Conservation (phyloP, 192 early-diverging fungal genomes). For the Pecoramyces ruminantium region DNA sequence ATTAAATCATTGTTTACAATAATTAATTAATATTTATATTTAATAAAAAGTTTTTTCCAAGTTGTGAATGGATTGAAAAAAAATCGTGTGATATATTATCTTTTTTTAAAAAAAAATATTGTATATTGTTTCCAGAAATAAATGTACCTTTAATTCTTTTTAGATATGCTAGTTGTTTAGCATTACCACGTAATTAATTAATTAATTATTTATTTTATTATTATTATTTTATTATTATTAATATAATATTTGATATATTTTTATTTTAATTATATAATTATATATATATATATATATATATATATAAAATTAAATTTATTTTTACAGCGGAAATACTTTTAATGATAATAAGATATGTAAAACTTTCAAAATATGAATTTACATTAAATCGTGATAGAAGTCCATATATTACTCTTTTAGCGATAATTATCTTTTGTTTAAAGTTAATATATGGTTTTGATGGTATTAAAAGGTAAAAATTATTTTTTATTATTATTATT, state of each 20-base stretch:
- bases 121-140: neutral
- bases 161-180: neutral
- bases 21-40: too few species aligned
- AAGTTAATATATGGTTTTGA: neutral
- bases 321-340: neutral
- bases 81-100: neutral
- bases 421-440: neutral
- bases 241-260: too few species aligned
- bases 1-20: too few species aligned
- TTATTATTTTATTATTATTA: too few species aligned
- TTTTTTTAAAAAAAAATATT: neutral
- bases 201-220: too few species aligned
- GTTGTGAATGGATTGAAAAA: neutral
- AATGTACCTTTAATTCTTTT: neutral
- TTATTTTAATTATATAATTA: too few species aligned
- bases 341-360: neutral
- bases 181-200: neutral
- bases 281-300: too few species aligned
- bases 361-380: neutral
- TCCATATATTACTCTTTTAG: neutral
- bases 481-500: too few species aligned
- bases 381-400: neutral
- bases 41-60: neutral
- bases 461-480: neutral
- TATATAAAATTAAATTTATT: too few species aligned